Evolutionary conservation across 208 protist genomes (phyloP).

Genomic region (Trypanosoma boissoni): DNA sequence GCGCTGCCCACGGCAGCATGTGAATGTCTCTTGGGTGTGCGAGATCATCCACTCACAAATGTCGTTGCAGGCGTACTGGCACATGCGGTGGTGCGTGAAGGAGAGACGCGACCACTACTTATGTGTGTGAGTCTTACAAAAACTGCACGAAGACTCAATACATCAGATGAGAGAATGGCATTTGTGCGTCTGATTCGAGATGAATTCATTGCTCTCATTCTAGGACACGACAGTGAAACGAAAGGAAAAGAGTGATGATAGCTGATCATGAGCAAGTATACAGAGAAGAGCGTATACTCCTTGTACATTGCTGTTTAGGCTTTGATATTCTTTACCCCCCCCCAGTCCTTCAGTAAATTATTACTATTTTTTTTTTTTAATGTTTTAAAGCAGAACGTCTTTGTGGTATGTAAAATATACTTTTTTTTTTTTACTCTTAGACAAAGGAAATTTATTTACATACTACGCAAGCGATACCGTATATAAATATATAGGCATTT

Average conservation of each 20-base stretch:
- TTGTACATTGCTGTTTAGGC: too few species aligned
- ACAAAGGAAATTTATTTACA: too few species aligned
- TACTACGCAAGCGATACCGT: constrained; percentile 6
- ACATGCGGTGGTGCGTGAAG: constrained; percentile 35
- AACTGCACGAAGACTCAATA: constrained; percentile 38
- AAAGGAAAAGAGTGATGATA: too few species aligned
- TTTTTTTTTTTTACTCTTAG: neutral
- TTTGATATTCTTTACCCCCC: neutral
- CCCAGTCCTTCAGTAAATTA: neutral
- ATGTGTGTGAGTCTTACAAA: constrained; percentile 66
- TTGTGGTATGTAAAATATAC: neutral
- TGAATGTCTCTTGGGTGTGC: constrained; percentile 60
- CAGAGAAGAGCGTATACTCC: too few species aligned
- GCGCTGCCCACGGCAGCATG: constrained; percentile 40
- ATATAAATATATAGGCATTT: neutral
- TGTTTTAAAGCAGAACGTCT: neutral
- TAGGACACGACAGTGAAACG: too few species aligned
- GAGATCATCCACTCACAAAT: constrained; percentile 80
- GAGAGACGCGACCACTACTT: constrained; percentile 50
- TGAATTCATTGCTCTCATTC: constrained; percentile 36
- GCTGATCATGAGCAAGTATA: too few species aligned
- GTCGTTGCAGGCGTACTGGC: constrained; percentile 54
- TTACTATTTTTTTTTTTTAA: constrained; percentile 7
- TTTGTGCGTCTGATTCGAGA: constrained; percentile 43
- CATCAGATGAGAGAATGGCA: constrained; percentile 24